These are phyloP conservation scores for Suillus luteus DNA, from an alignment of 768 basidiomycete species.

Conservation along the genomic window DNA sequence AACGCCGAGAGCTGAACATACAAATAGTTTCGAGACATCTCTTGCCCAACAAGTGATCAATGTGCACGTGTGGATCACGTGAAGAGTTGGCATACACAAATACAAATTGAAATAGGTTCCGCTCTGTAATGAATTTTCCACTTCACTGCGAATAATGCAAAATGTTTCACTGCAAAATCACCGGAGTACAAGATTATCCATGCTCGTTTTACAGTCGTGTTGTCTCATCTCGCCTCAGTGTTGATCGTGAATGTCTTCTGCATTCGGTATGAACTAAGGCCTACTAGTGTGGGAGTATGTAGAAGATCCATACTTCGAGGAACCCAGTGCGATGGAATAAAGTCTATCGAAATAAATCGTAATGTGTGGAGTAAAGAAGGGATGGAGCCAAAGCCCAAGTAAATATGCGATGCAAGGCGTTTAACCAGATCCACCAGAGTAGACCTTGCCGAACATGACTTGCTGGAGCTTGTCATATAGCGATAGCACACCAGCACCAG, in stretches of 20 bases:
- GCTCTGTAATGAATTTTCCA: too few species aligned
- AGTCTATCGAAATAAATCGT: conserved; percentile 34
- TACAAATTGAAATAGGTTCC: too few species aligned
- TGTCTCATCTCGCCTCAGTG: neutral
- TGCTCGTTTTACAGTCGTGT: neutral
- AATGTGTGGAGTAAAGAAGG: conserved; percentile 24
- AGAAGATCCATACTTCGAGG: conserved; percentile 23
- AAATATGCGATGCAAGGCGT: conserved; percentile 15
- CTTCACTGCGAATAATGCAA: too few species aligned
- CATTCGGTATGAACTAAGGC: conserved; percentile 21
- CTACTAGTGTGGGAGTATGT: conserved; percentile 29
- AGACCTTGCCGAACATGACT: conserved; percentile 97
- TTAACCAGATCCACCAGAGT: conserved; percentile 78
- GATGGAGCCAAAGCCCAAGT: conserved; percentile 34
- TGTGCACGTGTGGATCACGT: neutral
- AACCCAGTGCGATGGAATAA: conserved; percentile 32
- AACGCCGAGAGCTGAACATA: conserved; percentile 13
- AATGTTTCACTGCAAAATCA: too few species aligned
- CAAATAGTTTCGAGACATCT: neutral
- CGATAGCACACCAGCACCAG: conserved; percentile 99
- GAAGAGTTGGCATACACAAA: neutral
- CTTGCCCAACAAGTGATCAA: neutral
- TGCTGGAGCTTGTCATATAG: conserved; percentile 99
- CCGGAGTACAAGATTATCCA: too few species aligned
- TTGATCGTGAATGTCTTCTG: conserved; percentile 11